Conservation (phyloP, 805 yeast genomes). For the Ogataea allantospora region DNA sequence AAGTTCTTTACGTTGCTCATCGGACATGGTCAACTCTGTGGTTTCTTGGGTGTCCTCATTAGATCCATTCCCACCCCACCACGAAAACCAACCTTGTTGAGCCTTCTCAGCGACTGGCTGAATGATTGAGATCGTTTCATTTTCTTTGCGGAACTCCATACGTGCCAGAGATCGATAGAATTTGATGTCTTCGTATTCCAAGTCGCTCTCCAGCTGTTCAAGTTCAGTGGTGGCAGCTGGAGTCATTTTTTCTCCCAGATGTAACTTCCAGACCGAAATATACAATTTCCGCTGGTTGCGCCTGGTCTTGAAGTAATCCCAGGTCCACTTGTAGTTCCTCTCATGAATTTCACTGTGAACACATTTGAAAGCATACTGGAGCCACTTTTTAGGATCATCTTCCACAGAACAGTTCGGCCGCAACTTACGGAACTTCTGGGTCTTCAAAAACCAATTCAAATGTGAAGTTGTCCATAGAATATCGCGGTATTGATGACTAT, state of each 20-base stretch:
- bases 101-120: constrained; percentile 7
- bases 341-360: constrained; percentile 81
- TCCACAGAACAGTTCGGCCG: constrained; percentile 57
- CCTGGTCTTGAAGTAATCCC: constrained; percentile 75
- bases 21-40: constrained; percentile 56
- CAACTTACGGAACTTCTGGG: constrained; percentile 67
- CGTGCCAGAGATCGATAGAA: constrained; percentile 82
- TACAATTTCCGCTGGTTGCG: constrained; percentile 72
- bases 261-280: constrained; percentile 62
- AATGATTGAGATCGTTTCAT: constrained; percentile 19
- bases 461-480: constrained; percentile 77
- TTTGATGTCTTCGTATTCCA: constrained; percentile 76
- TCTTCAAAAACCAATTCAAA: constrained; percentile 72
- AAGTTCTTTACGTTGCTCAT: constrained; percentile 84
- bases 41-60: constrained; percentile 17
- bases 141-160: constrained; percentile 58
- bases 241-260: constrained; percentile 40
- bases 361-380: constrained; percentile 73
- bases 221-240: constrained; percentile 39
- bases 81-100: constrained; percentile 60
- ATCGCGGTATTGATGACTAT: constrained; percentile 81
- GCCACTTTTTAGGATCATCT: constrained; percentile 80
- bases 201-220: constrained; percentile 52
- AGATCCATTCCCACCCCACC: constrained; percentile 51
- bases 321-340: constrained; percentile 76